phyloP scores from a whole-genome alignment of 2,329 filamentous ascomycete genomes.

The Neodidymelliopsis sp. region DNA sequence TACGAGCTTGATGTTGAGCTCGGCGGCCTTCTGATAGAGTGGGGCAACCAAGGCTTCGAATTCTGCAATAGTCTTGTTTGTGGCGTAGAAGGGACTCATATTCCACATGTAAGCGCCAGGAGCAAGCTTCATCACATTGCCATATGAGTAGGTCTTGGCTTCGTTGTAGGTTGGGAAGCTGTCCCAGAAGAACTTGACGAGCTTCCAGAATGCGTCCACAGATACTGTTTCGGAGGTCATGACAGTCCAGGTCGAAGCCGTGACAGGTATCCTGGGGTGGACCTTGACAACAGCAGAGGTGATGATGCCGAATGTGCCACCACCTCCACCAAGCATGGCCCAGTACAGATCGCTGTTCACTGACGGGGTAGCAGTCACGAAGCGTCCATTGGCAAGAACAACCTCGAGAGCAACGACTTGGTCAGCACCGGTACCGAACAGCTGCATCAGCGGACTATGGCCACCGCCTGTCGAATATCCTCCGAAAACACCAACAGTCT shows the following conservation, averaged over 20 bases:
- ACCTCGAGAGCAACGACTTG: conserved; percentile 49
- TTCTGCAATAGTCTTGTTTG: conserved; percentile 34
- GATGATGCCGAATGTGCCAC: conserved; percentile 46
- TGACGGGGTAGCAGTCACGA: conserved; percentile 34
- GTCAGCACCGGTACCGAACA: conserved; percentile 51
- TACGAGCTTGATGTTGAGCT: conserved; percentile 34
- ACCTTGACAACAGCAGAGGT: conserved; percentile 44
- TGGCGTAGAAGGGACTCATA: conserved; percentile 40
- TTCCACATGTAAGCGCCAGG: conserved; percentile 33
- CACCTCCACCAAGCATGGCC: conserved; percentile 50
- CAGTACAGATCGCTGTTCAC: conserved; percentile 50
- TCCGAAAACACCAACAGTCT: conserved; percentile 59
- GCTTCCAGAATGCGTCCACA: conserved; percentile 41
- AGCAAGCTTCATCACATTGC: conserved; percentile 32
- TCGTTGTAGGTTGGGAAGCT: conserved; percentile 33
- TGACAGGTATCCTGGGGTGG: conserved; percentile 41
- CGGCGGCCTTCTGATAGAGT: conserved; percentile 31
- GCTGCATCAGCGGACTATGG: conserved; percentile 60
- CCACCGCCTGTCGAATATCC: conserved; percentile 58
- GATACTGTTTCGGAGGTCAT: conserved; percentile 39
- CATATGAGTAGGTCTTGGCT: conserved; percentile 41
- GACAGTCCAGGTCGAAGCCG: conserved; percentile 42
- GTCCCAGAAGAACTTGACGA: conserved; percentile 32
- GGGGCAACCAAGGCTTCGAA: conserved; percentile 34
- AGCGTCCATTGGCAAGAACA: conserved; percentile 36